These are phyloP conservation scores for Paramecium bursaria DNA, from an alignment of 73 alveolate genomes.

Conservation along the genomic window DNA sequence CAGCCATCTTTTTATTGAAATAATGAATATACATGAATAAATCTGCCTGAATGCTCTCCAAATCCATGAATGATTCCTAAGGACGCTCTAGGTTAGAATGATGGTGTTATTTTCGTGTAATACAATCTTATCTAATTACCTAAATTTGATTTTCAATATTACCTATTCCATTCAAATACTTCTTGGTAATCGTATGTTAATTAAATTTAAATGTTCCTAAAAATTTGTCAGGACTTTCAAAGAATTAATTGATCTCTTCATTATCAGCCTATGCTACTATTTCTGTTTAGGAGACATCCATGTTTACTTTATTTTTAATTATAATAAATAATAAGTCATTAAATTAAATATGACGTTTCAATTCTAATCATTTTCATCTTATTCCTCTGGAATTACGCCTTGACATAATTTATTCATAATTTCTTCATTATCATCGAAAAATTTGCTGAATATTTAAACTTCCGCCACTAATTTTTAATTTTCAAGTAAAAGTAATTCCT, in stretches of 20 bases:
- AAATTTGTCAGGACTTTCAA: slow-evolving; percentile 64
- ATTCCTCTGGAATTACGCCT: no score
- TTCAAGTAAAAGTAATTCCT: no score
- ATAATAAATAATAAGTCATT: not conserved
- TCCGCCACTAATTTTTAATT: no score
- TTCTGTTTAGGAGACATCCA: not conserved
- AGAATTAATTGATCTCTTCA: not conserved
- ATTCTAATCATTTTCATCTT: no score
- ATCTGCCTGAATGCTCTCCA: slow-evolving; percentile 88
- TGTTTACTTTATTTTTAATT: no score
- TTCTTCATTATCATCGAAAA: no score
- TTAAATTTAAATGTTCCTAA: slow-evolving; percentile 64
- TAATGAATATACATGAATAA: slow-evolving; percentile 59
- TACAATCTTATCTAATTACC: slow-evolving; percentile 65
- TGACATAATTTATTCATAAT: no score
- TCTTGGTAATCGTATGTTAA: slow-evolving; percentile 35
- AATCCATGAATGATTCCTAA: slow-evolving; percentile 86
- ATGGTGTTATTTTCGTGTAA: slow-evolving; percentile 62
- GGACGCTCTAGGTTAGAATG: slow-evolving; percentile 72
- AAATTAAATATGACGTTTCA: not conserved
- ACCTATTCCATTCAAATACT: slow-evolving; percentile 61
- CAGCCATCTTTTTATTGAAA: slow-evolving; percentile 65
- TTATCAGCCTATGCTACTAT: not conserved
- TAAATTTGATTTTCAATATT: not conserved
- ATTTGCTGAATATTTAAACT: no score